Base-by-base conservation (phyloP, 371 early-diverging fungal genomes). In the Paraphysoderma sedebokerense region DNA sequence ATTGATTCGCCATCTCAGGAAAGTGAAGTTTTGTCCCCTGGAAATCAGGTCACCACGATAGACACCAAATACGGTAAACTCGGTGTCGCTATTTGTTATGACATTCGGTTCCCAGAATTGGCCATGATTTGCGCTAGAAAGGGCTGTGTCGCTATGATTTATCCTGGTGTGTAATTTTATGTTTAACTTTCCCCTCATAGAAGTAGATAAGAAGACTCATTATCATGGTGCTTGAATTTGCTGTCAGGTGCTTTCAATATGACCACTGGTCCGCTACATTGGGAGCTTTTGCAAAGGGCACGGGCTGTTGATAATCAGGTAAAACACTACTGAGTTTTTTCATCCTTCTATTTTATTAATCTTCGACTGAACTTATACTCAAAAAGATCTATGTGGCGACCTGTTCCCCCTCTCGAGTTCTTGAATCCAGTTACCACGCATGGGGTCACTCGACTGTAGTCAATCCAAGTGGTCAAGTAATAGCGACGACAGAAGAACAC, bases 71-170 rank as follows among this genome's bases (percentile, higher is more conserved):
- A 78, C 57, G 93, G 92, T 28, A 74, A 70, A 50, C 66, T 97
- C 48, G 93, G 93, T 22, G 63, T 92, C 11, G 97, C 85, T 15
- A 93, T 97, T 28, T 97, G 97, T 57, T 97, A 97, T 55, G 95
- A 96, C 49, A 82, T 95, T 29, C 60, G 90, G 52, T 97, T 97
- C 59, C 97, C 97, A 0, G 95, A 95, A 52, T 59, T 91, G 59
- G 90, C 95, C 34, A 86, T 81, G 77, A 72, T 92, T 44, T 20
- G 40, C 20, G 22, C 33, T 11, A 22, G 26, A 38, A 9, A 40
- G 62, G 85, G 89, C 1, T 87, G 88, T 52, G 60, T 88, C 29
- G 84, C 79, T 11, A 90, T 97, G 93, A 68, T 93, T 28, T 96
- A 92, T 55, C 97, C 95, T n/a, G 87, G 85, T 2, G 45, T 28